phyloP scores from a whole-genome alignment of 208 protist species.

The Phytomonas sp. region DNA sequence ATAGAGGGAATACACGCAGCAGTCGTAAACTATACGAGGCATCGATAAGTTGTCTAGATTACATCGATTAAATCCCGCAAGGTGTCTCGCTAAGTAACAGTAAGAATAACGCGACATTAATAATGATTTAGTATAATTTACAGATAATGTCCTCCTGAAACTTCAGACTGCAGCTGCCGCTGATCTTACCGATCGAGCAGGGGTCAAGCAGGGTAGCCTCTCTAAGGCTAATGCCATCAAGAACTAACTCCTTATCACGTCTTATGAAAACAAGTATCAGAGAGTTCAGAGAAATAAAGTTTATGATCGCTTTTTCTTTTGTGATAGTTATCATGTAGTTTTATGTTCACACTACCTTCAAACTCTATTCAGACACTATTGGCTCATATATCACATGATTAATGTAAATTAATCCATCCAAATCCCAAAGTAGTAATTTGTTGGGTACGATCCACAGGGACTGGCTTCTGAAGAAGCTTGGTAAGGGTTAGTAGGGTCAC shows the following conservation, averaged over 20 bases:
- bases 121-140: not conserved
- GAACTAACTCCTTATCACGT: not conserved
- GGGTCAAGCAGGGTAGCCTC: not conserved
- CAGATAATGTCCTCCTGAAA: not conserved
- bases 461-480: not conserved
- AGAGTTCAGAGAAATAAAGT: not conserved
- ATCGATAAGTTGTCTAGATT: not conserved
- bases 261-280: not conserved
- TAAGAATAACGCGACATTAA: not conserved
- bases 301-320: not conserved
- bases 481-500: not conserved
- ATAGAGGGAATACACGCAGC: not conserved
- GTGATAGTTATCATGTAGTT: not conserved
- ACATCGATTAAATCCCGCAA: not conserved
- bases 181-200: not conserved
- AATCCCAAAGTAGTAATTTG: not conserved
- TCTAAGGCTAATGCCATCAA: not conserved
- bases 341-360: not conserved
- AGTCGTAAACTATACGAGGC: not conserved
- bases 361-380: not conserved
- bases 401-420: not conserved
- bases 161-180: not conserved
- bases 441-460: not conserved
- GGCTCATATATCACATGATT: not conserved
- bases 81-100: not conserved